Percentiles rank a stretch among this genome's conserved stretches.
Conservation (phyloP, 805 yeast genomes). For the Osmozyma mogii region DNA sequence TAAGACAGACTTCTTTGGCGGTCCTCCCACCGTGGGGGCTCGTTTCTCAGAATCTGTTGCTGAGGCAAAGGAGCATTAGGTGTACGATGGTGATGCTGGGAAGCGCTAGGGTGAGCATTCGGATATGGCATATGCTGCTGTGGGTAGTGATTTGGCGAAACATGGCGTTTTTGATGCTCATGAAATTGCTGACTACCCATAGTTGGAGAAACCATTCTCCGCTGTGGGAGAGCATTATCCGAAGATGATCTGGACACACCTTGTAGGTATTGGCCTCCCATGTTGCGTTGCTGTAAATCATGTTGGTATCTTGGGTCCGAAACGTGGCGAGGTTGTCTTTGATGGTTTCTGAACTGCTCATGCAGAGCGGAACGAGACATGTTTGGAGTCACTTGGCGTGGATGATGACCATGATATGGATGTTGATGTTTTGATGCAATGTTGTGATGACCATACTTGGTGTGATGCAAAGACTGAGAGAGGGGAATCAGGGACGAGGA, state of each 20-base stretch:
- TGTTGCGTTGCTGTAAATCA: too few species aligned
- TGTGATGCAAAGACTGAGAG: slow-evolving; percentile 7
- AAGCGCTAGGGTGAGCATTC: too few species aligned
- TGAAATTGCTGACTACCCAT: too few species aligned
- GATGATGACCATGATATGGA: not conserved
- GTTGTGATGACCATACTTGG: slow-evolving; percentile 9
- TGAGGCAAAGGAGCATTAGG: slow-evolving; percentile 1
- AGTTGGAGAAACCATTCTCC: too few species aligned
- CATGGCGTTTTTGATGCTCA: not conserved
- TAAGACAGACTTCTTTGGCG: slow-evolving; percentile 1
- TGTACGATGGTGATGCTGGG: too few species aligned
- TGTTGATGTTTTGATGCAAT: slow-evolving; percentile 3
- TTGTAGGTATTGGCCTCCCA: too few species aligned
- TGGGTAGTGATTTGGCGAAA: slow-evolving; percentile 1
- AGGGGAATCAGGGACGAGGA: slow-evolving; percentile 5
- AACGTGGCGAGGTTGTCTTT: not conserved
- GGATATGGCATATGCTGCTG: not conserved
- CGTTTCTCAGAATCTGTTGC: slow-evolving; percentile 1
- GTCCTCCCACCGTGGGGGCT: not conserved
- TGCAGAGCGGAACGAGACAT: slow-evolving; percentile 1
- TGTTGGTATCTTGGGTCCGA: not conserved
- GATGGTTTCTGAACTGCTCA: not conserved
- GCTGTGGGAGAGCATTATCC: too few species aligned
- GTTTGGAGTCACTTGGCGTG: not conserved
- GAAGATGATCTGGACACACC: too few species aligned